These are phyloP conservation scores for Thielaviopsis cerberus DNA, from an alignment of 2,329 filamentous ascomycete species.

Conservation along the genomic window DNA sequence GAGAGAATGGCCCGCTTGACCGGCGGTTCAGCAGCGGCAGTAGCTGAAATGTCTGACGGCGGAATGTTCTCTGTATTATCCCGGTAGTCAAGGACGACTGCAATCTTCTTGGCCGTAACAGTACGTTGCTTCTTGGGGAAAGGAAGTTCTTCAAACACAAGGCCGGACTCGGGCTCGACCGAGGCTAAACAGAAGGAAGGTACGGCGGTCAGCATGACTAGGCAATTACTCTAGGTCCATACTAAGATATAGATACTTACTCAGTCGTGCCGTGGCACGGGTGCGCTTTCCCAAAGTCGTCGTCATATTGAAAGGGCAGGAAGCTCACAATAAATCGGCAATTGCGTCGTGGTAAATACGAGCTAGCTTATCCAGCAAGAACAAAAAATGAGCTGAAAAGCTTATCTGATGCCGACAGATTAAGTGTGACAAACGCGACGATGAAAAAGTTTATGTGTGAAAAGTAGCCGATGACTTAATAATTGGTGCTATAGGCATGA, in stretches of 20 bases:
- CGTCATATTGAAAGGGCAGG: constrained; percentile 3
- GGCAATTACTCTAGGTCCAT: background rate
- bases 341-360: background rate
- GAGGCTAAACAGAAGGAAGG: background rate
- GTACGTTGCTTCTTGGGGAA: background rate
- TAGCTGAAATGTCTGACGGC: background rate
- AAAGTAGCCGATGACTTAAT: too few species aligned
- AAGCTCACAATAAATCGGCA: background rate
- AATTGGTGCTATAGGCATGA: too few species aligned
- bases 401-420: background rate
- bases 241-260: constrained; percentile 4
- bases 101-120: background rate
- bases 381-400: background rate
- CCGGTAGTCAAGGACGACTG: background rate
- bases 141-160: constrained; percentile 3
- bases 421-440: background rate
- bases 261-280: constrained; percentile 8
- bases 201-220: background rate
- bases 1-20: background rate
- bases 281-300: constrained; percentile 10
- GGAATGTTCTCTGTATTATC: constrained; percentile 10
- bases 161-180: background rate
- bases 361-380: background rate
- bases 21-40: background rate
- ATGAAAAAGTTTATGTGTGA: background rate